Evolutionary conservation across 257 asterid species (phyloP), one percentile per base, ranked within the genome.

Genomic region (Ajuga chamaepitys): DNA sequence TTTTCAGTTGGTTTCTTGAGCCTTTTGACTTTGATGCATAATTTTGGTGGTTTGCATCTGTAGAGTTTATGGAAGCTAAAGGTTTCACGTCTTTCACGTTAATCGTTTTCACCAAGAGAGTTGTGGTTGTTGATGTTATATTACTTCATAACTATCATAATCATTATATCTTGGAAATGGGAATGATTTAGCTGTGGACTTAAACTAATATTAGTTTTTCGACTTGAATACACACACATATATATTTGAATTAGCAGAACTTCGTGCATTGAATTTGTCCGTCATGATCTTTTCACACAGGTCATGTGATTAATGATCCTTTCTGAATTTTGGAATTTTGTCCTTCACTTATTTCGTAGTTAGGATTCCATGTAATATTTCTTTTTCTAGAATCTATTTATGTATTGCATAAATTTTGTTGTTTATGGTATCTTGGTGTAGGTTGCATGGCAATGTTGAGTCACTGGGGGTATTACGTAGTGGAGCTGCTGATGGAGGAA

Each of bases 401-500:
- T 21, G 17, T 21, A n/a, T 51, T 38, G 35, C 52, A 9, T 40
- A 17, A 46, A 46, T 66, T 32, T 17, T 57, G 58, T 42, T 53
- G 63, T 40, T 64, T 61, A 60, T 34, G 65, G 57, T 54, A n/a
- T 54, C 51, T 18, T 71, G 56, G 53, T 72, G 76, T 68, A 93
- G 99, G 84, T 78, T 93, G 87, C 97, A 93, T 67, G 99, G 97
- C 54, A 93, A 93, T 80, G 92, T 93, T 76, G 95, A 93, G 80
- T 85, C 97, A 7, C 67, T 93, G 75, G 94, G 83, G 10, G 80
- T 93, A 60, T 76, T 93, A 68, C 74, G 95, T 12, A 78, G 77
- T 28, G 97, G 97, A 45, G 84, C 87, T 26, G 71, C 76, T 79
- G 93, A 84, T 75, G 88, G 83, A 40, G 95, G 95, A 62, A 87